These are phyloP conservation scores for Fusarium hainanense DNA, from an alignment of 2,329 filamentous ascomycete species.

Conservation along the genomic window DNA sequence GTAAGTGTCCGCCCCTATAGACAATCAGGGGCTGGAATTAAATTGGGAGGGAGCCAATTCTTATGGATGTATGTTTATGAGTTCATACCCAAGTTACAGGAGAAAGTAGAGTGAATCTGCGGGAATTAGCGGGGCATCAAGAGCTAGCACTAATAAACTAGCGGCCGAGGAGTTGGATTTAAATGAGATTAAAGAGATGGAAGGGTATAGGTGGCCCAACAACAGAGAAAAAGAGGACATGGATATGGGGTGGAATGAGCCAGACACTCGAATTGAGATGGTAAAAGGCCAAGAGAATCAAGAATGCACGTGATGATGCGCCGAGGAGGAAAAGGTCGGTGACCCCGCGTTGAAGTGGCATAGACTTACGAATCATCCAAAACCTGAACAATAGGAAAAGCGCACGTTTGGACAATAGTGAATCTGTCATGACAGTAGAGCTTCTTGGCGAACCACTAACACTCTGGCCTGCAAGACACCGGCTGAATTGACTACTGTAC, in stretches of 20 bases:
- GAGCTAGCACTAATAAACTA: background rate
- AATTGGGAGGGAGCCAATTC: slow-evolving; percentile 39
- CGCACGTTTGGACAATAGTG: slow-evolving; percentile 7
- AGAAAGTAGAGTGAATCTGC: slow-evolving; percentile 1
- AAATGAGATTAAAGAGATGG: slow-evolving; percentile 11
- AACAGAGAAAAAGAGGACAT: background rate
- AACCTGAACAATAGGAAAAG: slow-evolving; percentile 35
- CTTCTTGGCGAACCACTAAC: slow-evolving; percentile 36
- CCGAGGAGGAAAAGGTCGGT: slow-evolving; percentile 7
- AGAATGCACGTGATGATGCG: slow-evolving; percentile 16
- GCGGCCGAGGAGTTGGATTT: slow-evolving; percentile 6
- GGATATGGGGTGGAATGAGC: background rate
- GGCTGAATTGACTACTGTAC: slow-evolving; percentile 6
- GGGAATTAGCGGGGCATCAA: slow-evolving; percentile 7
- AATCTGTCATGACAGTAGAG: slow-evolving; percentile 2
- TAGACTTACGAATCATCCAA: slow-evolving; percentile 25
- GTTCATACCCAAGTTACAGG: background rate
- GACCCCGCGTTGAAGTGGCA: slow-evolving; percentile 5
- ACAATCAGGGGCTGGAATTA: slow-evolving; percentile 22
- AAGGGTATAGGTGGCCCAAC: background rate
- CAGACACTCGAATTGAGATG: background rate
- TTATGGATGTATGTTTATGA: slow-evolving; percentile 7
- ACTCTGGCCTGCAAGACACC: slow-evolving; percentile 38
- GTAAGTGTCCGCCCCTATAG: slow-evolving; percentile 3
- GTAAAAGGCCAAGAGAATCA: background rate